Evolutionary conservation across 73 alveolate genomes (phyloP).

Genomic region (Tetrahymena borealis): DNA sequence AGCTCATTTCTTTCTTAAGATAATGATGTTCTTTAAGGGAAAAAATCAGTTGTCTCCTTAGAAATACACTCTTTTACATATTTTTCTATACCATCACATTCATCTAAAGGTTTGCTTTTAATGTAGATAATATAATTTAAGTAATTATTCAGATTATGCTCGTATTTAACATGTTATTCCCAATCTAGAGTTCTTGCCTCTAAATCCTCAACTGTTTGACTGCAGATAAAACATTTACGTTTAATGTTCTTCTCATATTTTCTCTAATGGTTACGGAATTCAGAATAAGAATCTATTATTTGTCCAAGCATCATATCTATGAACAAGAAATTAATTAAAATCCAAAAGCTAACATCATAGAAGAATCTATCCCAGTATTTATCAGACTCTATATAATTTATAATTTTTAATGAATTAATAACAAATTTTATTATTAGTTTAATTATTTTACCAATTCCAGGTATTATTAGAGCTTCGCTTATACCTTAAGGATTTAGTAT

Average conservation of each 20-base stretch:
- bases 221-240: conserved; percentile 78
- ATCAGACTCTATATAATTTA: background rate
- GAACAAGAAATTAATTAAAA: conserved; percentile 59
- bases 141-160: conserved; percentile 58
- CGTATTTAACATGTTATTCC: conserved; percentile 44
- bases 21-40: background rate
- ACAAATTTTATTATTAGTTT: conserved; percentile 47
- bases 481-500: conserved; percentile 80
- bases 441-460: background rate
- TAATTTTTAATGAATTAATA: background rate
- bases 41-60: background rate
- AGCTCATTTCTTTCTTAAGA: background rate
- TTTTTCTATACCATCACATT: conserved; percentile 53
- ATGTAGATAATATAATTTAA: conserved; percentile 49
- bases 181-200: conserved; percentile 54
- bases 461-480: conserved; percentile 50
- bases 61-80: conserved; percentile 33
- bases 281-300: conserved; percentile 78
- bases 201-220: conserved; percentile 61
- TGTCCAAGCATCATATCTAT: conserved; percentile 70
- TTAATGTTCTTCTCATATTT: conserved; percentile 57
- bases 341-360: conserved; percentile 72
- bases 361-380: conserved; percentile 15
- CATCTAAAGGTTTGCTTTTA: conserved; percentile 23
- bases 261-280: conserved; percentile 59